Evolutionary conservation across 2,329 filamentous ascomycete genomes (phyloP).

Genomic region (Xylariaceae sp.): DNA sequence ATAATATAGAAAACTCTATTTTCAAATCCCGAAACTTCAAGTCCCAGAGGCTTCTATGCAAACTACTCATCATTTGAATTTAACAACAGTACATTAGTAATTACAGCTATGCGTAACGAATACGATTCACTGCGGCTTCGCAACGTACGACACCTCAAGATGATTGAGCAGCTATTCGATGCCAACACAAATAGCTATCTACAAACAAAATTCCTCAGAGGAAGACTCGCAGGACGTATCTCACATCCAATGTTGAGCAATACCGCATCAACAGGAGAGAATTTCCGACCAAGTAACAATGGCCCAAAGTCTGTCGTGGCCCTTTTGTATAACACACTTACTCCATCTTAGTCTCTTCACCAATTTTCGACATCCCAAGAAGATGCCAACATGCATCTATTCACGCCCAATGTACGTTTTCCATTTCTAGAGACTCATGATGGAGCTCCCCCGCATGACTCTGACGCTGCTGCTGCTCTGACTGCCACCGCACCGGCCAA

Average conservation of each 20-base stretch:
- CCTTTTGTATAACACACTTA: not conserved
- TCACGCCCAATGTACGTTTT: not conserved
- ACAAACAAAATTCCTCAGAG: not conserved
- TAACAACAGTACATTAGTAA: no score
- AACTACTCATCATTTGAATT: no score
- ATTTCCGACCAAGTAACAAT: not conserved
- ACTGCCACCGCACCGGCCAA: constrained; percentile 6
- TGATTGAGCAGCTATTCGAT: not conserved
- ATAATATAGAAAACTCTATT: no score
- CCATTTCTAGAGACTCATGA: constrained; percentile 1
- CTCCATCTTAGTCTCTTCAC: not conserved
- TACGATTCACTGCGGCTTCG: no score
- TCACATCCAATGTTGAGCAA: not conserved
- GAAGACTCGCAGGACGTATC: not conserved
- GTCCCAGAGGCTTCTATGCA: no score
- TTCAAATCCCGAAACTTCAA: no score
- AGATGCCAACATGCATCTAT: no score
- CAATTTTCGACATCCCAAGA: not conserved
- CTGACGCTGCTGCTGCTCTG: constrained; percentile 16
- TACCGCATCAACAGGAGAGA: not conserved
- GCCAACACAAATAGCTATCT: not conserved
- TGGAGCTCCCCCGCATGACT: not conserved
- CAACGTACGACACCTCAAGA: no score
- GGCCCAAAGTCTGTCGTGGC: not conserved
- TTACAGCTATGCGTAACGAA: no score